Base-by-base conservation (phyloP, 139 green algal genomes). In the Chlamydomonas applanata region DNA sequence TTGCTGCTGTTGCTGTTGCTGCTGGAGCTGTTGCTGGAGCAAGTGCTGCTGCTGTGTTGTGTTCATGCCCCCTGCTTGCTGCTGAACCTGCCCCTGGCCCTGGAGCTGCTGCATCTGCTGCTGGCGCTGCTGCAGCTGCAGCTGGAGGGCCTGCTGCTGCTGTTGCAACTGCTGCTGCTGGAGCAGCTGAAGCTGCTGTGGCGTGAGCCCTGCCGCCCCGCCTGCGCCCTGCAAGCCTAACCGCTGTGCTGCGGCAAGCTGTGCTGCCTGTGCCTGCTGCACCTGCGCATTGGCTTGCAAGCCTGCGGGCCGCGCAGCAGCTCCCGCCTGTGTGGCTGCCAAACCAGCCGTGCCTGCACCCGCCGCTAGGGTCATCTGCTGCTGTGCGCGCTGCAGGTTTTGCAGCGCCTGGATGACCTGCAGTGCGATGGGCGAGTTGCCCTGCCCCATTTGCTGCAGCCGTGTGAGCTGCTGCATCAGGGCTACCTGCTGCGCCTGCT, bases 161-260 rank as follows among this genome's bases (percentile, higher is more conserved):
- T 33, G 25, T 1, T 25, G 45, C 45, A 20, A n/a, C 25, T 34
- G 61, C 49, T 73, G 64, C 35, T 79, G 73, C 40, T 68, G 52
- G 19, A 79, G 52, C 11, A 69, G 36, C 27, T 59, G 46, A 5
- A 74, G 72, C 27, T 69, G 53, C 64, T 73, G 35, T 13, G 30
- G 24, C 1, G 35, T 29, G 59, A 66, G 59, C 3, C 3, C 25
- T 3, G 59, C 25, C 2, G 54, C 4, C 22, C 22, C 9, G 54
- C 22, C 54, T 9, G n/a, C 59, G 35, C 30, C n/a, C 59, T 66
- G 11, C 22, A 29, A 9, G 22, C 53, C 53, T 7, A 62, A 25
- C 13, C 53, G 53, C 53, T 62, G 20, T 19, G 53, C 53, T 25
- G 53, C 53, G 11, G 22, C 53, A 9, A 25, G 20, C 22, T 34